Conservation (phyloP, 345 rosid species). For the Orychophragmus violaceus region DNA sequence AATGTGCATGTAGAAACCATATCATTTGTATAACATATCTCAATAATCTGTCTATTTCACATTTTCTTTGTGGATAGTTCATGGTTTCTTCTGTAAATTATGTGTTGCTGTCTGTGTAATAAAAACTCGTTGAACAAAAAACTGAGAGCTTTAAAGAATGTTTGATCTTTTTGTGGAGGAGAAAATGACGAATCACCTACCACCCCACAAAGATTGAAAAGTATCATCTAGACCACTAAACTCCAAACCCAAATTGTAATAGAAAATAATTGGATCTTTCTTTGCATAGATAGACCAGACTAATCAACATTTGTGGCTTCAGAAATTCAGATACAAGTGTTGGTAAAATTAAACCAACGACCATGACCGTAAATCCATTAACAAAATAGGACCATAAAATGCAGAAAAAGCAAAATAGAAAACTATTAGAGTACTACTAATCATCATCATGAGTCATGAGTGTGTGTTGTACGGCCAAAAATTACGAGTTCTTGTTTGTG, state of each 20-base stretch:
- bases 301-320: conserved; percentile 22
- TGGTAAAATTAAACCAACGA: neutral
- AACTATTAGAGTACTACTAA: neutral
- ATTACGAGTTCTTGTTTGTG: neutral
- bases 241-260: neutral
- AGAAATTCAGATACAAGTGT: neutral
- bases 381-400: neutral
- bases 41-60: neutral
- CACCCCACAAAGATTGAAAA: neutral
- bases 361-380: neutral
- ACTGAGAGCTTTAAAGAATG: neutral
- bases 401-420: neutral
- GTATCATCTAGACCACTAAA: neutral
- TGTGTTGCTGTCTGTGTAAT: neutral
- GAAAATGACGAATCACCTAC: conserved; percentile 1
- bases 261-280: neutral
- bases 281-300: neutral
- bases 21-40: neutral
- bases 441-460: neutral
- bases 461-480: neutral
- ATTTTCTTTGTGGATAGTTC: neutral
- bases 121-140: neutral
- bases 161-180: neutral
- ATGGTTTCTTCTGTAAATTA: neutral
- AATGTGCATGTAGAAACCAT: conserved; percentile 4